A percentile compares a stretch with the other conserved stretches of the same genome.
Evolutionary conservation across 2,329 filamentous ascomycete species (phyloP).

Genomic region (Scolecobasidium constrictum): DNA sequence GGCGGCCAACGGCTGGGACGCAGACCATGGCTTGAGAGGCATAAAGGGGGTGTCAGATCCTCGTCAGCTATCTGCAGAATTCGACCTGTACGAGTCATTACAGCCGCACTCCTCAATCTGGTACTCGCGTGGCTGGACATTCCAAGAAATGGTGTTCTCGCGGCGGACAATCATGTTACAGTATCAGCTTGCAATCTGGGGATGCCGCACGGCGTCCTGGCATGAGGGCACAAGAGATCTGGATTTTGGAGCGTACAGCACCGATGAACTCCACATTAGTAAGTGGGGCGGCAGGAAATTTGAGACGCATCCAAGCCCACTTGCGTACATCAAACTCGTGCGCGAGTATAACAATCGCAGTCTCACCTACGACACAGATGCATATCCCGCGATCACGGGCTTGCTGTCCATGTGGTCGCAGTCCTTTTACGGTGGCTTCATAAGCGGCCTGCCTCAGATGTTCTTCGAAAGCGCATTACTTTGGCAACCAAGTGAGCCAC

Average conservation of each 20-base stretch:
- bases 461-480: slow-evolving; percentile 14
- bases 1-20: slow-evolving; percentile 6
- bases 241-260: too few relatives aligned
- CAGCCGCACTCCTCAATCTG: neutral
- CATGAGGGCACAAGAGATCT: slow-evolving; percentile 3
- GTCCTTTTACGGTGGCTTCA: slow-evolving; percentile 12
- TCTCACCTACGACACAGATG: slow-evolving; percentile 12
- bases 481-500: slow-evolving; percentile 9
- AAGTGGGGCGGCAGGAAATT: neutral
- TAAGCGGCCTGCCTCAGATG: slow-evolving; percentile 13
- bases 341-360: slow-evolving; percentile 12
- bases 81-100: neutral
- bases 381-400: slow-evolving; percentile 11
- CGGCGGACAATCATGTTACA: neutral
- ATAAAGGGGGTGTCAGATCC: neutral
- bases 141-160: slow-evolving; percentile 4
- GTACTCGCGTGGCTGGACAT: neutral
- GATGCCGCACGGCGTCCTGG: neutral
- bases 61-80: neutral
- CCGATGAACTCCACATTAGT: neutral
- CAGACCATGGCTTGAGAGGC: neutral
- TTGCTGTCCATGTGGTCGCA: slow-evolving; percentile 6
- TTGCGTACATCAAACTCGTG: too few relatives aligned
- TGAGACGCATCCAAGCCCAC: neutral
- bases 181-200: neutral